Evolutionary conservation across 176 grass and related monocot genomes (phyloP).

Genomic region (Chloris gayana): DNA sequence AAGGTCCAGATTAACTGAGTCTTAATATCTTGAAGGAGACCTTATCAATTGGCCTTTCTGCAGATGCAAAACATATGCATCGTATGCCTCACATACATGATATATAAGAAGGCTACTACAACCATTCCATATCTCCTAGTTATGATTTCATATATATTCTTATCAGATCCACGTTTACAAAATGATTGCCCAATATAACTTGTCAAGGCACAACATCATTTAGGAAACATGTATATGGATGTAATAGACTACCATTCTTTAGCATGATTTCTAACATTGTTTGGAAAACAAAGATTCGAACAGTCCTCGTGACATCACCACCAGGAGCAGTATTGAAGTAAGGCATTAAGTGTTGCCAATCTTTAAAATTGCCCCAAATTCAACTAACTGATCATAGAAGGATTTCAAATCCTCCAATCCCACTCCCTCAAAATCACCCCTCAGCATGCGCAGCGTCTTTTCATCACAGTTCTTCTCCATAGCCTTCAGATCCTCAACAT

Average conservation of each 20-base stretch:
- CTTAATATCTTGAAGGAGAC: not conserved
- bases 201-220: not conserved
- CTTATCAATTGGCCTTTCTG: not conserved
- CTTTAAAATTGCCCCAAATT: not conserved
- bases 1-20: not conserved
- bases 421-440: not conserved
- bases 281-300: not conserved
- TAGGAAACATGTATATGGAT: not conserved
- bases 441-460: not conserved
- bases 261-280: conserved; percentile 18
- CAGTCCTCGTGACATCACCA: not conserved
- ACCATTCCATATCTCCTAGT: not conserved
- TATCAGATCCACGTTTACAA: conserved; percentile 5
- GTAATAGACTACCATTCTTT: not conserved
- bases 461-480: not conserved
- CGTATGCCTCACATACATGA: not conserved
- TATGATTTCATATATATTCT: not conserved
- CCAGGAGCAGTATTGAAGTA: not conserved
- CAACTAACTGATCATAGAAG: not conserved
- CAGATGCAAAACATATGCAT: not conserved
- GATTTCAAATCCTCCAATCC: not conserved
- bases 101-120: not conserved
- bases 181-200: not conserved
- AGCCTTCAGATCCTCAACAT: not conserved
- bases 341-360: not conserved